Evolutionary conservation across 1,139 yeast genomes (phyloP), one percentile per base, ranked within the genome.

Genomic region (Yamadazyma atmosphaerica): DNA sequence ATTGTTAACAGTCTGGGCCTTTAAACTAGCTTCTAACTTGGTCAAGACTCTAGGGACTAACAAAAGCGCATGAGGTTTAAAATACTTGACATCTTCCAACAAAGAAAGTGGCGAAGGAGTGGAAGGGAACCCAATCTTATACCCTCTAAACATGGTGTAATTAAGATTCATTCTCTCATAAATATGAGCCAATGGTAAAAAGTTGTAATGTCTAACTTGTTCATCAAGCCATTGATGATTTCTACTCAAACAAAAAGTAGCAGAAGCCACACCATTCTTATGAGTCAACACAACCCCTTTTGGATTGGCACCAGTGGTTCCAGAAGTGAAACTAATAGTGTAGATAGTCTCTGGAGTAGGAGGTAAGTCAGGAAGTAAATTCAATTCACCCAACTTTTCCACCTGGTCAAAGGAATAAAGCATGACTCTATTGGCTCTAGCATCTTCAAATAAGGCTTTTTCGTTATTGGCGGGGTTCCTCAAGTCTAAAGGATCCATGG

Each of bases 241-340:
- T 35, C 44, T 48, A 8, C 33, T 2, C 2, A 42, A 24, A 44
- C 57, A 47, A 43, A 64, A 62, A 4, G 63, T 63, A 22, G 74
- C 51, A 8, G 79, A 79, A 10, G 85, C 69, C n/a, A 75, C 67
- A 2, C 79, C 74, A 47, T 66, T 69, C 30, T 59, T 58, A 40
- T 84, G 87, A 6, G 77, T 66, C 47, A 83, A 62, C 24, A 77
- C 74, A n/a, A 81, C 90, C 34, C 90, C 90, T 58, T 84, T 84
- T 13, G 90, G 90, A 40, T 68, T 58, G 9, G 70, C 46, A 13
- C 89, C 89, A 3, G 90, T 83, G 17, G 90, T 82, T 24, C 90
- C 90, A 6, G 89, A 81, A 11, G 95, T 86, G 60, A 84, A 86
- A 32, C 85, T 80, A 45, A 86, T 79, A 35, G 90, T 82, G 49